These are phyloP conservation scores for Epichloe uncinata DNA, from an alignment of 2,329 filamentous ascomycete genomes.

Conservation along the genomic window DNA sequence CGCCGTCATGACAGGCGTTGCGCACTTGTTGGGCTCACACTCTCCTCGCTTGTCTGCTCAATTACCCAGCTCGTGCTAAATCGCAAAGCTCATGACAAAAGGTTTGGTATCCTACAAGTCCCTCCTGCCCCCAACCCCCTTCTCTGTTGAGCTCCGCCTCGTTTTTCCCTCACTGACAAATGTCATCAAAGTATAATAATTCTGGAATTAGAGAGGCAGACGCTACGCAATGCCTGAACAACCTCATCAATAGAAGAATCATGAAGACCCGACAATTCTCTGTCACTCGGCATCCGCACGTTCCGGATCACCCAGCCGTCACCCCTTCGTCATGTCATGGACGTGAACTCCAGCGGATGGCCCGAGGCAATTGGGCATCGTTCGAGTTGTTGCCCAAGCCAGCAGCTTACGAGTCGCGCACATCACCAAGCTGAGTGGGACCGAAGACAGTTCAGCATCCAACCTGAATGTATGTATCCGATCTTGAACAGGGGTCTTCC, in stretches of 20 bases:
- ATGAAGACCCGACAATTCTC: not conserved
- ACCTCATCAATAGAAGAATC: not conserved
- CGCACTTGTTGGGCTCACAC: too few relatives aligned
- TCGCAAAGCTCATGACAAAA: not conserved
- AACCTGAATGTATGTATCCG: not conserved
- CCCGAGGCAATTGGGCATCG: conserved; percentile 1
- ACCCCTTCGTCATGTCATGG: not conserved
- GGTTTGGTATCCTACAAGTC: too few relatives aligned
- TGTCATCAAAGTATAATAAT: not conserved
- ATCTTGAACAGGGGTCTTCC: not conserved
- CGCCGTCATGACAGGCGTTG: not conserved
- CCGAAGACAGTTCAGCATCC: not conserved
- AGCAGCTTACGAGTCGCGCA: conserved; percentile 2
- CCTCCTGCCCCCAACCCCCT: not conserved
- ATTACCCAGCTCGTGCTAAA: too few relatives aligned
- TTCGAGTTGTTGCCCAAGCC: not conserved
- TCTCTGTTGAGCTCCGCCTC: not conserved
- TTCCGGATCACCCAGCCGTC: not conserved
- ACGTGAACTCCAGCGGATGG: not conserved
- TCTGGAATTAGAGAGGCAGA: not conserved
- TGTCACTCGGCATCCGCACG: not conserved
- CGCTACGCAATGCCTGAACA: not conserved
- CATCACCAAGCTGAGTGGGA: not conserved
- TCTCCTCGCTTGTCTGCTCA: too few relatives aligned
- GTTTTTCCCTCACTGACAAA: not conserved